Conservation (phyloP, 192 early-diverging fungal species). For the Coemansia interrupta region DNA sequence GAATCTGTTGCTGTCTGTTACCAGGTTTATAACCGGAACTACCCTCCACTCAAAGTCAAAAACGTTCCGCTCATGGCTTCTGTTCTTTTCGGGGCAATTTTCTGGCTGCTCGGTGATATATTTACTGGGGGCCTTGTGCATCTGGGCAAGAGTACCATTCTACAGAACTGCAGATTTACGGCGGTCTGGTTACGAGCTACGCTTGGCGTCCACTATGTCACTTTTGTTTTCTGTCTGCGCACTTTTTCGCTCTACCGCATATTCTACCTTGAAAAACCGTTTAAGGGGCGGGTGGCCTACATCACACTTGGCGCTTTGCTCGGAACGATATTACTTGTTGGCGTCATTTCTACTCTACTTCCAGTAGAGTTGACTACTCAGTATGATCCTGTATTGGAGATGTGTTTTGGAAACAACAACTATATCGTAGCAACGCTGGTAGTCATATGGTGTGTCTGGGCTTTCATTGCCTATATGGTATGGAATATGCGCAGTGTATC, state of each 20-base stretch:
- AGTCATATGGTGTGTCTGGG: constrained; percentile 9
- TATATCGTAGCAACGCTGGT: constrained; percentile 4
- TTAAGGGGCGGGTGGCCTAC: constrained; percentile 8
- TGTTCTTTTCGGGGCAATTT: not conserved
- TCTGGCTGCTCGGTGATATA: constrained; percentile 17
- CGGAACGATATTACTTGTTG: constrained; percentile 2
- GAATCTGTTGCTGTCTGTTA: constrained; percentile 11
- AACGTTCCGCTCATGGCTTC: constrained; percentile 11
- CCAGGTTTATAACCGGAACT: constrained; percentile 14
- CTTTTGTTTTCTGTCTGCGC: constrained; percentile 11
- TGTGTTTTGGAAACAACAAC: constrained; percentile 7
- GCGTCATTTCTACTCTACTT: constrained; percentile 9
- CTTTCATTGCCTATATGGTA: constrained; percentile 8
- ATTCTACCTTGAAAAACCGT: constrained; percentile 14
- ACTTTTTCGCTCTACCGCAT: constrained; percentile 11
- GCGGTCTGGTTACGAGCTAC: constrained; percentile 11
- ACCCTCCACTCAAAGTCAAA: constrained; percentile 20
- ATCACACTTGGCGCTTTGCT: constrained; percentile 2
- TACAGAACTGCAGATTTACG: constrained; percentile 12
- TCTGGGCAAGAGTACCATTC: not conserved
- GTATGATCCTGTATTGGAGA: constrained; percentile 9
- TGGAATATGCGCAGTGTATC: constrained; percentile 14
- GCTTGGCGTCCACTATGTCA: constrained; percentile 9
- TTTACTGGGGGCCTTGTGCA: constrained; percentile 20
- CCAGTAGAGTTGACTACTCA: constrained; percentile 10